Conservation (phyloP, 2,329 filamentous ascomycete species). For the Metarhizium anisopliae region DNA sequence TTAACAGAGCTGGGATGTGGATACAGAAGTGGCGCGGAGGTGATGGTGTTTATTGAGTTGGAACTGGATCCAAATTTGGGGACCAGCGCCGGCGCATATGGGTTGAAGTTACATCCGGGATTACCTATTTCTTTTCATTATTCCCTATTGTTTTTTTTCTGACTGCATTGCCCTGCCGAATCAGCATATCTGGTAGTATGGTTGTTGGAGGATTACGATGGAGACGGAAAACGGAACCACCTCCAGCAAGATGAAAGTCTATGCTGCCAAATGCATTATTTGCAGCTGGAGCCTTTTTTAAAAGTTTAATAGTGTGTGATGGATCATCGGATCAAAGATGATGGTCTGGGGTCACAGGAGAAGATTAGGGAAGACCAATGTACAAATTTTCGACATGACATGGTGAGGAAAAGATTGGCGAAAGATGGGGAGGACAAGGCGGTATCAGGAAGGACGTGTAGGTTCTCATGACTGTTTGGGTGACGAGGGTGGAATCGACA, state of each 20-base stretch:
- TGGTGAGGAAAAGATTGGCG: not conserved
- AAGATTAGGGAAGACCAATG: not conserved
- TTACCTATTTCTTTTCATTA: not conserved
- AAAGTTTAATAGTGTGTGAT: not conserved
- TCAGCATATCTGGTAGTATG: conserved; percentile 9
- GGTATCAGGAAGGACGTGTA: not conserved
- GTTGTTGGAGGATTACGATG: not conserved
- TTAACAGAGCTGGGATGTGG: not conserved
- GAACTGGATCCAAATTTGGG: conserved; percentile 22
- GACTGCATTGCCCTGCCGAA: conserved; percentile 12
- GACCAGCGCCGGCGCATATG: conserved; percentile 13
- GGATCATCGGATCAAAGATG: not conserved
- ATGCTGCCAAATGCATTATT: not conserved
- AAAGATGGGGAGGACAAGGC: not conserved
- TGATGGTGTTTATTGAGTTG: conserved; percentile 21
- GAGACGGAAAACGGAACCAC: not conserved
- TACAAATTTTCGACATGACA: not conserved
- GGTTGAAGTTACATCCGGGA: conserved; percentile 10
- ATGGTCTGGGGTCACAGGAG: not conserved
- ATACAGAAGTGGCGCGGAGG: conserved; percentile 2
- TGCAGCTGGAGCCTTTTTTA: not conserved
- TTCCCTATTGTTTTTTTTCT: conserved; percentile 10
- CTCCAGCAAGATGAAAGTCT: not conserved
- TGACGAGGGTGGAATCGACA: conserved; percentile 1
- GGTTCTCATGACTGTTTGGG: not conserved